Base-by-base conservation (phyloP, 495 filamentous ascomycete genomes). In the Xanthoparmelia taractica region DNA sequence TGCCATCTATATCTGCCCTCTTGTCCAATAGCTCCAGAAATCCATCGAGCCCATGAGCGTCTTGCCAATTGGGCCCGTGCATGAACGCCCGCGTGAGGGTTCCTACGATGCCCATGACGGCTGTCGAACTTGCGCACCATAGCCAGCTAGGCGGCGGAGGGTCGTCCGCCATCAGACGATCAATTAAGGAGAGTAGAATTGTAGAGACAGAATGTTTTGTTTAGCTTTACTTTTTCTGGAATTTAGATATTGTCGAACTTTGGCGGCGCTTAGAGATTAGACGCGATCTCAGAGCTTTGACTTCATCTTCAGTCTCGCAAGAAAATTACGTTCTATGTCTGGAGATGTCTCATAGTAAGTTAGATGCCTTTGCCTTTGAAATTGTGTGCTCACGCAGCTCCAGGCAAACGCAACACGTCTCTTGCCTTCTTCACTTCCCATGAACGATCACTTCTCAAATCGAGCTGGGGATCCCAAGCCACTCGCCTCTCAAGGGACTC, bases 391-490 rank as follows among this genome's bases (percentile, higher is more conserved):
- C 45, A 64, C 27, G 10, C 31, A 25, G 27, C 11, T 40, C 23
- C 18, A 87, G 84, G 86, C 73, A 96, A 97, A 81, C 87, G 93
- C 66, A 97, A 98, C 78, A 97, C 94, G 58, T 95, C 92, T 61
- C 89, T 96, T 50, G 87, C 94, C 25, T 90, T 96, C 75, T 98
- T 97, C 80, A 97, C 94, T 63, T 86, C 92, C 57, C 85, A 96
- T 75, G 94, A 98, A 77, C 87, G 94, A 57, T 79, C 80, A 61
- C 84, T 90, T 41, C 87, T 96, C 40, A 88, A 89, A 70, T 75
- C 81, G 29, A 82, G 84, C 60, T 98, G 95, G 89, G 86, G 87
- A 71, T 83, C 87, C 10, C 90, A 87, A 66, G 81, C 85, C 38
- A 90, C 91, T n/a, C 89, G 90, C 57, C 90, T 98, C 40, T 85